Evolutionary conservation across 83 land plant species (phyloP).

Genomic region (Picea engelmannii): DNA sequence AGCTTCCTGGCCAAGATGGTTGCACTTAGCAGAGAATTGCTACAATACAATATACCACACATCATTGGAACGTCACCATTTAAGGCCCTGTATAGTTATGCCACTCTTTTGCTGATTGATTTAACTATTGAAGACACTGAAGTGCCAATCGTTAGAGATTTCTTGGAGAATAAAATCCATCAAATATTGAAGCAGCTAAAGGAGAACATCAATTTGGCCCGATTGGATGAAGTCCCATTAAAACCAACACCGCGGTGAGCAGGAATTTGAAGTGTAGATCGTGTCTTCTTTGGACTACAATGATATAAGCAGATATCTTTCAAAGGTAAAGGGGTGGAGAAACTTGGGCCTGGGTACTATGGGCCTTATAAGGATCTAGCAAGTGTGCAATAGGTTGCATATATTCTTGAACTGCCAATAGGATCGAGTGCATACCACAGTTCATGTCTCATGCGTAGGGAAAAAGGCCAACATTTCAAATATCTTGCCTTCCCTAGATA

Average conservation of each 20-base stretch:
- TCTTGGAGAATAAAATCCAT: not conserved
- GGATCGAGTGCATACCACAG: too few relatives aligned
- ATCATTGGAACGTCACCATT: not conserved
- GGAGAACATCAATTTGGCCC: not conserved
- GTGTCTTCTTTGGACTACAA: not conserved
- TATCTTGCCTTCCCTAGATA: too few relatives aligned
- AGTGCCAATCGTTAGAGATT: not conserved
- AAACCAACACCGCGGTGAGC: not conserved
- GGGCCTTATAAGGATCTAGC: not conserved
- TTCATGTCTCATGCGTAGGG: too few relatives aligned
- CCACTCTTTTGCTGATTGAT: not conserved
- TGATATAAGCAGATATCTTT: not conserved
- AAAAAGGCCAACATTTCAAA: too few relatives aligned
- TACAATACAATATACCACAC: not conserved
- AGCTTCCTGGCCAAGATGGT: not conserved
- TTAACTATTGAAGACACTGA: not conserved
- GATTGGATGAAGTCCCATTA: not conserved
- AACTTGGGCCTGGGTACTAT: not conserved
- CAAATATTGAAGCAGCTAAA: not conserved
- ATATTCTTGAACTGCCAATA: not conserved
- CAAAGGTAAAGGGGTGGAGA: not conserved
- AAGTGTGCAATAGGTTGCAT: not conserved
- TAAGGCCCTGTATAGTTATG: not conserved
- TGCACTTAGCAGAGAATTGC: not conserved
- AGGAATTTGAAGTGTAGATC: not conserved